A percentile compares a stretch with the other conserved stretches of the same genome.
phyloP scores from a whole-genome alignment of 129 eudicot species.

The Glebionis coronaria region DNA sequence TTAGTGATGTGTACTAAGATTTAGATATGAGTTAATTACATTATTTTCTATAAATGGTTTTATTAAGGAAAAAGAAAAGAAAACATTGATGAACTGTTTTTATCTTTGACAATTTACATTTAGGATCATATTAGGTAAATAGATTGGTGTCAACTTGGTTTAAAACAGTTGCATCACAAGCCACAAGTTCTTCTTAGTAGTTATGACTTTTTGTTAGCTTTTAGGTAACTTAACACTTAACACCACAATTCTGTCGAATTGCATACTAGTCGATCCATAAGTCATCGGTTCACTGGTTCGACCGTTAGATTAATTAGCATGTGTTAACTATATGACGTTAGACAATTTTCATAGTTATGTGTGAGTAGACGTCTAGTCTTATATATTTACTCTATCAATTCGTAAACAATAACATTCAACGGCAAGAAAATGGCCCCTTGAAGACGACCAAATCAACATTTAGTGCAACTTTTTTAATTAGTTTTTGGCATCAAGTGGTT shows the following conservation, averaged over 20 bases:
- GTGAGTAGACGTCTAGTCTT: no score
- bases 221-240: neutral
- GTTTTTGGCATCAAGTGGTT: neutral
- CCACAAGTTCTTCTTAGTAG: neutral
- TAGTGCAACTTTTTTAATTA: neutral
- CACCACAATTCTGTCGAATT: neutral
- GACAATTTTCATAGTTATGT: no score
- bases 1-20: conserved; percentile 6
- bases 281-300: no score
- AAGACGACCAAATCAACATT: neutral
- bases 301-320: no score
- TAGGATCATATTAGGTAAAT: conserved; percentile 28
- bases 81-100: conserved; percentile 5
- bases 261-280: no score
- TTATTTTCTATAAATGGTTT: neutral
- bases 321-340: no score
- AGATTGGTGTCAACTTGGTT: conserved; percentile 3
- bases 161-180: conserved; percentile 19
- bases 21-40: neutral
- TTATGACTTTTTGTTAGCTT: conserved; percentile 5
- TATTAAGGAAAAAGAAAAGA: neutral
- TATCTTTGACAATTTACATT: conserved; percentile 14
- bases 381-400: no score
- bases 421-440: neutral
- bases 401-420: neutral